These are phyloP conservation scores for Penicillium psychrosexuale DNA, from an alignment of 2,329 filamentous ascomycete genomes.

Conservation along the genomic window DNA sequence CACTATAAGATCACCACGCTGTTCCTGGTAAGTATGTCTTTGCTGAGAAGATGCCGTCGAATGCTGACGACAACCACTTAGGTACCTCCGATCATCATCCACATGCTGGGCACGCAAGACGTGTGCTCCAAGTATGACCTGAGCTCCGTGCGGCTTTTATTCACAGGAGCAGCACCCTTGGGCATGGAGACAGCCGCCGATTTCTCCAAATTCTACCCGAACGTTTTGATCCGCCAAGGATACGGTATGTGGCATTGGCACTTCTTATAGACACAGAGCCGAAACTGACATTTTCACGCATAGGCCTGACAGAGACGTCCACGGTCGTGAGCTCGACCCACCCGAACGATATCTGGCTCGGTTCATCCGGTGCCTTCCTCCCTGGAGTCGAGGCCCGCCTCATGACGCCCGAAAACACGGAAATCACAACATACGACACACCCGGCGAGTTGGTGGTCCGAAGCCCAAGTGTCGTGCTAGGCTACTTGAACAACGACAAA, in stretches of 20 bases:
- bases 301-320: conserved; percentile 71
- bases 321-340: conserved; percentile 64
- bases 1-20: conserved; percentile 66
- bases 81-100: conserved; percentile 79
- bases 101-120: conserved; percentile 64
- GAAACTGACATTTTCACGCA: too few species aligned
- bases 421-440: conserved; percentile 67
- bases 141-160: conserved; percentile 62
- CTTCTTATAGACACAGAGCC: conserved; percentile 3
- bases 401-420: conserved; percentile 64
- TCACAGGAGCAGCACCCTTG: conserved; percentile 75
- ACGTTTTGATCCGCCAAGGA: conserved; percentile 66
- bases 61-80: conserved; percentile 23
- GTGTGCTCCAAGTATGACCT: conserved; percentile 67
- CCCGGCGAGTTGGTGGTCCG: conserved; percentile 80
- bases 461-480: conserved; percentile 71
- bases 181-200: conserved; percentile 69
- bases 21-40: conserved; percentile 56
- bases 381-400: conserved; percentile 65
- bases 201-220: conserved; percentile 59
- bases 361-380: conserved; percentile 68
- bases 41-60: background rate
- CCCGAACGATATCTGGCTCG: conserved; percentile 62
- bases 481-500: conserved; percentile 82
- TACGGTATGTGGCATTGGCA: conserved; percentile 54